Evolutionary conservation across 2,329 filamentous ascomycete genomes (phyloP).

Genomic region (Lasiodiplodia sp.): DNA sequence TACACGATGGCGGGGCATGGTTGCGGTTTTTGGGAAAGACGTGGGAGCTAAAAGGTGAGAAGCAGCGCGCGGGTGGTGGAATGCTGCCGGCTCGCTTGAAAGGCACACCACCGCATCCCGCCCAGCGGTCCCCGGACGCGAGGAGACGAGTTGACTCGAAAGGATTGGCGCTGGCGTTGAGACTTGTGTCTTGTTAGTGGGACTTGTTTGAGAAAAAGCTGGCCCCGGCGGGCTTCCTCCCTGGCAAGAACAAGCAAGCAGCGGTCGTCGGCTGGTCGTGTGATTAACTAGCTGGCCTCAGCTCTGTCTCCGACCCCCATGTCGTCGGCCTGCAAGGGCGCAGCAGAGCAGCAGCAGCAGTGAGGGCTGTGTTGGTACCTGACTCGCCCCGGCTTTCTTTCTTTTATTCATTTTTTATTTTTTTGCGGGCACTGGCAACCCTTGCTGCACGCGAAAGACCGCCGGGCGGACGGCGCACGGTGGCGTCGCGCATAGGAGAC

Average conservation of each 20-base stretch:
- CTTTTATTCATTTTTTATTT: neutral
- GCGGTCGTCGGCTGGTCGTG: neutral
- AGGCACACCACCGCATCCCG: neutral
- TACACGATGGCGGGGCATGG: neutral
- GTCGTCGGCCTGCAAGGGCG: slow-evolving; percentile 12
- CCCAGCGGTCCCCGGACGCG: neutral
- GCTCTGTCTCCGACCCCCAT: neutral
- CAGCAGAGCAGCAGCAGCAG: neutral
- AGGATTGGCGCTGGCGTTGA: neutral
- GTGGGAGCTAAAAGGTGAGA: neutral
- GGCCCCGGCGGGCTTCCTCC: neutral
- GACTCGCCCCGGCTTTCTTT: slow-evolving; percentile 2
- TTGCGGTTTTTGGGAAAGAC: neutral
- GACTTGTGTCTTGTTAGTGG: neutral
- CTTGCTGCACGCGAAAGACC: slow-evolving; percentile 1
- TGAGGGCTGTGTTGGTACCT: slow-evolving; percentile 1
- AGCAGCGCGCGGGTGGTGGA: slow-evolving; percentile 2
- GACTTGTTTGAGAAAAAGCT: too few species aligned
- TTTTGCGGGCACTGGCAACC: slow-evolving; percentile 2
- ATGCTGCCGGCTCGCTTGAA: slow-evolving; percentile 18
- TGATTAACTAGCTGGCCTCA: neutral
- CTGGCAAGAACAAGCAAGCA: slow-evolving; percentile 17
- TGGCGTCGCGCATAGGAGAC: neutral
- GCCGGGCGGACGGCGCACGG: slow-evolving; percentile 7
- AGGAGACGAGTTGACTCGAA: slow-evolving; percentile 11